A percentile compares a stretch with the other conserved stretches of the same genome.
Evolutionary conservation across 2,329 filamentous ascomycete genomes (phyloP).

Genomic region (Parastagonospora avenae): DNA sequence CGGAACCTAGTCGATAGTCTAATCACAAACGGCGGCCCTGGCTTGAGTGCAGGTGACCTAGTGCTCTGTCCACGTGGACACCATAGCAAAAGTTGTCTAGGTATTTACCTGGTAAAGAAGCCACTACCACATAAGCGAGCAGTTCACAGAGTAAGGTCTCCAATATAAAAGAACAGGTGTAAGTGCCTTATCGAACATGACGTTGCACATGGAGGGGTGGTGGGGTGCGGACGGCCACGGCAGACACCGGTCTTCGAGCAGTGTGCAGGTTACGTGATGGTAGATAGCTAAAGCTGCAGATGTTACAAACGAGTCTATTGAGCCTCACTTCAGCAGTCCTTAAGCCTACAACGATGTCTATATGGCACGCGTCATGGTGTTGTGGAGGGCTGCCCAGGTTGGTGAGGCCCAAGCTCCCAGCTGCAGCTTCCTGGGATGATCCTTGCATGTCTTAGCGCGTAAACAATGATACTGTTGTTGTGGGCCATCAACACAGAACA

Average conservation of each 20-base stretch:
- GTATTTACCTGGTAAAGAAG: too few relatives aligned
- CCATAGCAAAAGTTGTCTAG: neutral
- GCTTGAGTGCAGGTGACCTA: conserved; percentile 9
- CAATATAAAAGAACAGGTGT: too few relatives aligned
- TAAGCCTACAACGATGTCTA: neutral
- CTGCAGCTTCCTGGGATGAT: neutral
- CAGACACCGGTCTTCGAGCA: too few relatives aligned
- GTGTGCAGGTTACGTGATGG: too few relatives aligned
- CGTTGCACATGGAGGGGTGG: too few relatives aligned
- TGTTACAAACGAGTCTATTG: too few relatives aligned
- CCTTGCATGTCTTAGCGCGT: conserved; percentile 5
- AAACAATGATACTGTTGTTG: conserved; percentile 8
- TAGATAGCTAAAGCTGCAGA: too few relatives aligned
- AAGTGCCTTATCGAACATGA: too few relatives aligned
- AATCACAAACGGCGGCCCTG: conserved; percentile 6
- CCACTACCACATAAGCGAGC: too few relatives aligned
- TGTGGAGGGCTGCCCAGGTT: conserved; percentile 11
- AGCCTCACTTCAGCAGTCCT: too few relatives aligned
- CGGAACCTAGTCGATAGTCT: conserved; percentile 1
- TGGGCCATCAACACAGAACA: conserved; percentile 2
- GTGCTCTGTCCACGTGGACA: conserved; percentile 37
- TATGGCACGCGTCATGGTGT: neutral
- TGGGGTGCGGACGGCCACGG: too few relatives aligned
- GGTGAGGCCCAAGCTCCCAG: conserved; percentile 9
- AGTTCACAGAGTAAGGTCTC: too few relatives aligned